Percentiles rank a stretch among this genome's conserved stretches.
Conservation (phyloP, 768 basidiomycete species). For the Mycena maculata region DNA sequence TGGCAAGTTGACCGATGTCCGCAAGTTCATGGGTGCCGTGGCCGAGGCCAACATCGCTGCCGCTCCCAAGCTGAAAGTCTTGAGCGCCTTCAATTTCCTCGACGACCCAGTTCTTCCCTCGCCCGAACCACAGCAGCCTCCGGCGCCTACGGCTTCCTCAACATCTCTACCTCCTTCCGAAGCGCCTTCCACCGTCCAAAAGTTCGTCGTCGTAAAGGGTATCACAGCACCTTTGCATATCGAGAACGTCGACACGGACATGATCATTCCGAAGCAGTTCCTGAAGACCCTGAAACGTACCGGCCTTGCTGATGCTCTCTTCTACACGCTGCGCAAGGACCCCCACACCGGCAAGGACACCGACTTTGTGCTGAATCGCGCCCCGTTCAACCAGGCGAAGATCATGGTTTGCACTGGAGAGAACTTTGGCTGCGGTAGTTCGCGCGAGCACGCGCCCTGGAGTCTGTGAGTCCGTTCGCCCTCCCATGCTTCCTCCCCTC, state of each 20-base stretch:
- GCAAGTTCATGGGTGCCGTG: slow-evolving; percentile 70
- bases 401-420: slow-evolving; percentile 87
- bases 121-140: slow-evolving; percentile 56
- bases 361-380: slow-evolving; percentile 86
- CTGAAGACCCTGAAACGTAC: slow-evolving; percentile 92
- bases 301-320: slow-evolving; percentile 85
- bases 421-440: slow-evolving; percentile 94
- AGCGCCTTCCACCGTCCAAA: slow-evolving; percentile 62
- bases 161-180: slow-evolving; percentile 53
- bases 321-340: slow-evolving; percentile 84
- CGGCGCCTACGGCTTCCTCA: slow-evolving; percentile 46
- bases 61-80: slow-evolving; percentile 72
- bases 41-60: slow-evolving; percentile 57
- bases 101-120: slow-evolving; percentile 72
- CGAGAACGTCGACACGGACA: slow-evolving; percentile 91
- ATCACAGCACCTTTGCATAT: slow-evolving; percentile 84
- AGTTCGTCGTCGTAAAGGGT: slow-evolving; percentile 79
- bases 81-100: slow-evolving; percentile 81
- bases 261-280: slow-evolving; percentile 96
- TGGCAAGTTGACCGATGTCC: slow-evolving; percentile 86
- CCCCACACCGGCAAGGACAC: slow-evolving; percentile 83
- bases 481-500: slow-evolving; percentile 15
- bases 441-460: slow-evolving; percentile 93
- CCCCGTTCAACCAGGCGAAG: slow-evolving; percentile 79
- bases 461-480: slow-evolving; percentile 68